Base-by-base conservation (phyloP, 768 basidiomycete genomes). In the Amanita rimosa region DNA sequence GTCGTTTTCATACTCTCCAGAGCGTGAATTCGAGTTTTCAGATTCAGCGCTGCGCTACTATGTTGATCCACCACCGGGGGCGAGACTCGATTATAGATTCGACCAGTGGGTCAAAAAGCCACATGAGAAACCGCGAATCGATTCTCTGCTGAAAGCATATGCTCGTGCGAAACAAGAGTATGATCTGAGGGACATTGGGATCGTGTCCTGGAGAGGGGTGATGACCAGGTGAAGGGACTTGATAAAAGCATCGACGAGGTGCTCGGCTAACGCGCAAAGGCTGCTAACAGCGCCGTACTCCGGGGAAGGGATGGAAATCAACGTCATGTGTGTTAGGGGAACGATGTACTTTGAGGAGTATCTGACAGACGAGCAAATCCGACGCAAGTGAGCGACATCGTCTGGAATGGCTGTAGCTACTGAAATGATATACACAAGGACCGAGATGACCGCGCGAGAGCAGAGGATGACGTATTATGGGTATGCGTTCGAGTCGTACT, bases 401-500 rank as follows among this genome's bases (percentile, higher is more conserved):
- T 5, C 9, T 42, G 33, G 21, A 10, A 29, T 21, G 5, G 22
- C 37, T 1, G 10, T 3, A 10, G 29, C 29, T 10, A 38, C 44
- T 16, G 39, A 33, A 6, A 33, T 17, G 5, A 17, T 45, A 42
- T 40, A 22, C 50, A 35, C 16, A 19, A 91, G 90, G 58, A 76
- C 85, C 46, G 67, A 82, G 50, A 72, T 83, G 65, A 65, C 74
- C n/a, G 74, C 78, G 9, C 74, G 74, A 10, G 82, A 84, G 26
- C 76, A 75, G 1, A 65, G 73, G 21, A 78, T 81, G 58, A 73
- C 74, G 7, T 94, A 94, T 62, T 88, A 83, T 60, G 91, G 89
- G 14, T 93, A 93, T 62, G 76, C 89, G 0, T 94, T 94, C 55
- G 91, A 94, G 61, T 85, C 88, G 13, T 94, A 83, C 57, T 90